phyloP scores from a whole-genome alignment of 805 yeast genomes.

The Blastobotrys parvus region DNA sequence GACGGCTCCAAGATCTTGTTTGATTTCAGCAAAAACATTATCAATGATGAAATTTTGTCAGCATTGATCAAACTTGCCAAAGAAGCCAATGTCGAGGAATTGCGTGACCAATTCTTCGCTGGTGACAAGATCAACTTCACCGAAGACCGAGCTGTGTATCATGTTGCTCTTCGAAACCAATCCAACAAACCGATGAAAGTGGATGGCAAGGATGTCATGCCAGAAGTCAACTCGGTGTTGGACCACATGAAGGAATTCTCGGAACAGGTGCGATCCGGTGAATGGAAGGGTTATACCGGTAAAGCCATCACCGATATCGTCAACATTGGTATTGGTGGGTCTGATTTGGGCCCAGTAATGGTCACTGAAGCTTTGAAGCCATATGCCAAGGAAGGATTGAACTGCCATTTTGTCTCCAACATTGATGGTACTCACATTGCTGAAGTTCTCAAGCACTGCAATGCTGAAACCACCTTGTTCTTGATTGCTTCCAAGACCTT shows the following conservation, averaged over 20 bases:
- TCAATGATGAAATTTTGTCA: slow-evolving; percentile 72
- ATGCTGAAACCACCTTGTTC: slow-evolving; percentile 82
- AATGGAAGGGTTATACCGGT: slow-evolving; percentile 96
- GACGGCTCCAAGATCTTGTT: slow-evolving; percentile 86
- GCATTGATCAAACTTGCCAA: slow-evolving; percentile 71
- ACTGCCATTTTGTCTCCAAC: slow-evolving; percentile 92
- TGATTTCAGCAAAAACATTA: slow-evolving; percentile 91
- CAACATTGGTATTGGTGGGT: slow-evolving; percentile 98
- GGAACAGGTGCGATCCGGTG: slow-evolving; percentile 81
- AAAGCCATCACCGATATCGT: slow-evolving; percentile 88
- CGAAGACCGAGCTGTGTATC: slow-evolving; percentile 89
- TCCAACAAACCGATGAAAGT: slow-evolving; percentile 75
- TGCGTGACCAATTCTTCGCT: slow-evolving; percentile 84
- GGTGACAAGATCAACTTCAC: slow-evolving; percentile 95
- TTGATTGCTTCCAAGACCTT: slow-evolving; percentile 94
- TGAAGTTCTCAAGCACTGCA: slow-evolving; percentile 68
- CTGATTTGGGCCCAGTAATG: slow-evolving; percentile 99
- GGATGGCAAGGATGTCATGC: slow-evolving; percentile 82
- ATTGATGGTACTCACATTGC: slow-evolving; percentile 98
- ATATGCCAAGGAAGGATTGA: slow-evolving; percentile 61
- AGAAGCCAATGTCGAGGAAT: slow-evolving; percentile 78
- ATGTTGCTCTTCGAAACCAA: slow-evolving; percentile 93
- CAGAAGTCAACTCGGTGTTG: slow-evolving; percentile 85
- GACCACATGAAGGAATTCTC: slow-evolving; percentile 96
- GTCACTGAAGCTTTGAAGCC: slow-evolving; percentile 96